Percentiles rank a stretch among this genome's conserved stretches.
Conservation (phyloP, 2,329 filamentous ascomycete genomes). For the Cercospora sesami region DNA sequence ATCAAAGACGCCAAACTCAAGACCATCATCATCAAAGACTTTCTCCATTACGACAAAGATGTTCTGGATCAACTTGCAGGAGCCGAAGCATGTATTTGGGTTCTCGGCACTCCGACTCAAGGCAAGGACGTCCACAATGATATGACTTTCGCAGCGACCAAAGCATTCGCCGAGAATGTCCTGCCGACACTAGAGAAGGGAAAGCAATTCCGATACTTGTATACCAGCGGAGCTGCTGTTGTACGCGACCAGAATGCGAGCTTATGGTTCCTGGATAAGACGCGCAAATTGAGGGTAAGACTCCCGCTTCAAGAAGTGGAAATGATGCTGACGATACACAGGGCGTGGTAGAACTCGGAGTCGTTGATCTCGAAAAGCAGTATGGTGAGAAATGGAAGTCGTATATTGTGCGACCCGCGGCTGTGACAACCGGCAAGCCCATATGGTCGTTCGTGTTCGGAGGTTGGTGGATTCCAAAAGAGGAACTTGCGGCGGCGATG, state of each 20-base stretch:
- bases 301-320: not conserved
- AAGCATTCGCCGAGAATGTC: slow-evolving; percentile 34
- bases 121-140: slow-evolving; percentile 39
- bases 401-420: slow-evolving; percentile 31
- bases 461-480: slow-evolving; percentile 25
- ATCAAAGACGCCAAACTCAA: slow-evolving; percentile 53
- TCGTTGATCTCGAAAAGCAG: slow-evolving; percentile 31
- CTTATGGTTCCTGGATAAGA: slow-evolving; percentile 38
- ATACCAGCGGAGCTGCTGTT: slow-evolving; percentile 38
- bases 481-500: slow-evolving; percentile 28
- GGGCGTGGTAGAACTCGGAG: slow-evolving; percentile 33
- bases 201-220: slow-evolving; percentile 42
- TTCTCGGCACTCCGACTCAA: slow-evolving; percentile 29
- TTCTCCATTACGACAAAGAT: slow-evolving; percentile 50
- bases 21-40: slow-evolving; percentile 55
- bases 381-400: slow-evolving; percentile 29
- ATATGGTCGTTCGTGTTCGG: slow-evolving; percentile 15
- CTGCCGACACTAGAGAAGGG: slow-evolving; percentile 23
- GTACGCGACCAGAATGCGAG: slow-evolving; percentile 38
- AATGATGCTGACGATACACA: slow-evolving; percentile 3
- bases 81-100: slow-evolving; percentile 48
- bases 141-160: slow-evolving; percentile 39
- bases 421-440: slow-evolving; percentile 25
- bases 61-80: slow-evolving; percentile 42
- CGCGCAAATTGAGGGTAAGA: slow-evolving; percentile 36